These are phyloP conservation scores for Sanghuangporus baumii DNA, from an alignment of 1,284 basidiomycete species.

Conservation along the genomic window DNA sequence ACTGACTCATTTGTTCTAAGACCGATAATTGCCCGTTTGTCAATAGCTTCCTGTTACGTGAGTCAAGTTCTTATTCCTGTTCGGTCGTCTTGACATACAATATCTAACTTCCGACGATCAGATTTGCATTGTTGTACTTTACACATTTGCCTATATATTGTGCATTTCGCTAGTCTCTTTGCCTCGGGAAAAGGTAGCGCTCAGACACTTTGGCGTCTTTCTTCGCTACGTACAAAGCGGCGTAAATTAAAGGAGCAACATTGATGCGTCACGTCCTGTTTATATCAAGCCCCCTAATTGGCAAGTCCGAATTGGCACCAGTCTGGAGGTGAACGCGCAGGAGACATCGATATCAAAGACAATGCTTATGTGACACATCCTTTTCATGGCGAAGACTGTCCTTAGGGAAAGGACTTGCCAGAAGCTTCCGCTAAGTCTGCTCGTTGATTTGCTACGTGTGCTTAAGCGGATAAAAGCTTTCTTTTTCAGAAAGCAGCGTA, in stretches of 20 bases:
- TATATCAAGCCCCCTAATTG: background rate
- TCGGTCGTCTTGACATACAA: background rate
- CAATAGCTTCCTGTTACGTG: background rate
- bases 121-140: conserved; percentile 14
- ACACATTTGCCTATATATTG: background rate
- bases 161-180: background rate
- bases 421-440: no score
- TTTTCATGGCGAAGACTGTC: no score
- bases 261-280: background rate
- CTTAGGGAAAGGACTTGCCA: no score
- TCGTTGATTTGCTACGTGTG: no score
- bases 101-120: background rate
- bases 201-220: background rate
- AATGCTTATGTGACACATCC: no score
- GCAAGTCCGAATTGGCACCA: background rate
- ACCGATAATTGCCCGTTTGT: conserved; percentile 7
- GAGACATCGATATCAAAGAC: background rate
- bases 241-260: background rate
- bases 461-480: background rate
- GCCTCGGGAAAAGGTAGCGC: background rate
- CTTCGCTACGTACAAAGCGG: background rate
- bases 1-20: background rate
- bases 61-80: background rate
- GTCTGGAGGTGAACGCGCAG: background rate
- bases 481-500: background rate